Evolutionary conservation across 345 rosid species (phyloP).

Genomic region (Litchi chinensis): DNA sequence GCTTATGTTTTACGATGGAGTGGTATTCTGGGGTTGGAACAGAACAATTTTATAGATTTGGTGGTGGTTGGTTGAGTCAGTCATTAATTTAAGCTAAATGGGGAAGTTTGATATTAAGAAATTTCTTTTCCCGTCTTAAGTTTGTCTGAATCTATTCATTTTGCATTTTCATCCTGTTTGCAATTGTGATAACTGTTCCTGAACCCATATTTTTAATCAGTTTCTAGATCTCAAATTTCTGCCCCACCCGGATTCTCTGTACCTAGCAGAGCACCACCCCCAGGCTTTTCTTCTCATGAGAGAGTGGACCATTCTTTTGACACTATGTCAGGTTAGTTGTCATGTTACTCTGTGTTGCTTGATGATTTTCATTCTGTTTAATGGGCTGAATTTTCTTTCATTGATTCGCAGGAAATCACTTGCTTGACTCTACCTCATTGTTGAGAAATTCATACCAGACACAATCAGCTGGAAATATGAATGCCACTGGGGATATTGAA

Average conservation of each 20-base stretch:
- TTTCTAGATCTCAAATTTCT: constrained; percentile 66
- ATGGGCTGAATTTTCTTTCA: background rate
- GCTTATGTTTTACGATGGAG: background rate
- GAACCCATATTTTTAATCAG: constrained; percentile 24
- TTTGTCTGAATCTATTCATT: background rate
- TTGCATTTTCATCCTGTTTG: background rate
- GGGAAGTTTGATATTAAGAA: no score
- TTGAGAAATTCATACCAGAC: constrained; percentile 52
- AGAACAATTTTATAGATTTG: no score
- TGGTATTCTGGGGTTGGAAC: background rate
- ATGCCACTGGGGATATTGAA: constrained; percentile 61
- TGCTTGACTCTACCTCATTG: constrained; percentile 50
- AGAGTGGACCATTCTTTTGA: constrained; percentile 56
- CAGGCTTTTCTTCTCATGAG: constrained; percentile 80
- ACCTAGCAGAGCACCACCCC: constrained; percentile 88
- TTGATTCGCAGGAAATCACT: constrained; percentile 51
- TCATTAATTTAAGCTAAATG: no score
- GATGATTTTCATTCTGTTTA: constrained; percentile 8
- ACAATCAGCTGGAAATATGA: constrained; percentile 43
- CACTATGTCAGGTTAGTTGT: constrained; percentile 48
- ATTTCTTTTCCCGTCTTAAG: no score
- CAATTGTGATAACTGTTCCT: background rate
- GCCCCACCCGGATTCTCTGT: constrained; percentile 90
- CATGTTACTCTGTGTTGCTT: background rate
- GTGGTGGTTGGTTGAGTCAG: no score